Base-by-base conservation (phyloP, 306 rosid species). In the Gynostemma pentaphyllum region DNA sequence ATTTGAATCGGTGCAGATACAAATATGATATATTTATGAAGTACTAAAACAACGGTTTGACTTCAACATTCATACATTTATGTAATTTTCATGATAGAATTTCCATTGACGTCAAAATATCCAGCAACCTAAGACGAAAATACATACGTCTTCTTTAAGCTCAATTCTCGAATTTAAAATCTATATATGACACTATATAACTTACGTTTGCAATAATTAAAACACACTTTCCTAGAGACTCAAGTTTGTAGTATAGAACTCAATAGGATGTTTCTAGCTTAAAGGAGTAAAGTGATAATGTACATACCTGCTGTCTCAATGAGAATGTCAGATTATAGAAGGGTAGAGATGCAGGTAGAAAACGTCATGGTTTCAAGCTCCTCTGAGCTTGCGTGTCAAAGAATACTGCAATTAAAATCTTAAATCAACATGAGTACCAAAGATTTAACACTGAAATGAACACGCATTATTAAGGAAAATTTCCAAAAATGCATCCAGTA, bases 371-470 rank as follows among this genome's bases (percentile, higher is more conserved):
- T 18, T 56, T 32, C 26, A 30, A 55, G 44, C 44, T 56, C 45
- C 45, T 28, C 45, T 18, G 24, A 18, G 63, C 23, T 32, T 2
- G 40, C 1, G 42, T 30, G 4, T 55, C 62, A 32, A 34, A 56
- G 28, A 56, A 10, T 32, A 56, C 63, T 56, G 63, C 63, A 56
- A 56, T n/a, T n/a, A n/a, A n/a, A n/a, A n/a, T n/a, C n/a, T n/a
- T n/a, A n/a, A n/a, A n/a, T n/a, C n/a, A n/a, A n/a, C n/a, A n/a
- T n/a, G n/a, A n/a, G n/a, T n/a, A n/a, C n/a, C n/a, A n/a, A n/a
- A n/a, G n/a, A n/a, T n/a, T n/a, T n/a, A n/a, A n/a, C n/a, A n/a
- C n/a, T n/a, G n/a, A n/a, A n/a, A n/a, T n/a, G n/a, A n/a, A n/a
- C n/a, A n/a, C n/a, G n/a, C n/a, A n/a, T n/a, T n/a, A n/a, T n/a